Conservation (phyloP, 2,329 filamentous ascomycete genomes). For the Epichloe amarillans region DNA sequence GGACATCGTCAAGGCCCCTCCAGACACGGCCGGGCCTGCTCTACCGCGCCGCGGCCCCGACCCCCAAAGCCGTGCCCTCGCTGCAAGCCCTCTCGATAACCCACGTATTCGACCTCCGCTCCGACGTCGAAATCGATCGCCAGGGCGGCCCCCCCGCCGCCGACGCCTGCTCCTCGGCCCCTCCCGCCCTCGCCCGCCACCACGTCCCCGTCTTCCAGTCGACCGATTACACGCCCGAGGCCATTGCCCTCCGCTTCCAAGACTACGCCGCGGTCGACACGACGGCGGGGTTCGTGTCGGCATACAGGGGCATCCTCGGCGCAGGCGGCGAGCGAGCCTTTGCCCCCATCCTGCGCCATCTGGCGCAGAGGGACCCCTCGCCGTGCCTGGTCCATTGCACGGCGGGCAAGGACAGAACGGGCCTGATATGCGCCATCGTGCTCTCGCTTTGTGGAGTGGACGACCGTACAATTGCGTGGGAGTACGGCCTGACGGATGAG, state of each 20-base stretch:
- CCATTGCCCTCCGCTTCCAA: constrained; percentile 44
- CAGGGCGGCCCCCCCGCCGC: constrained; percentile 17
- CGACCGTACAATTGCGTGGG: constrained; percentile 45
- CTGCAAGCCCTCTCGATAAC: constrained; percentile 46
- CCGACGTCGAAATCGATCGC: constrained; percentile 41
- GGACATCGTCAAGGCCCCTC: constrained; percentile 27
- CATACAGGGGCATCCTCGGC: constrained; percentile 48
- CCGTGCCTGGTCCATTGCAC: constrained; percentile 60
- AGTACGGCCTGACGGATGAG: constrained; percentile 54
- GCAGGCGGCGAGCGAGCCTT: constrained; percentile 37
- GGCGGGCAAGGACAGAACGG: constrained; percentile 66
- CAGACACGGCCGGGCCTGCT: constrained; percentile 42
- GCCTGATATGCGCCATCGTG: constrained; percentile 53
- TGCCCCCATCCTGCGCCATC: constrained; percentile 37
- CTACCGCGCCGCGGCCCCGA: constrained; percentile 56
- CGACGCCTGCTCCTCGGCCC: constrained; percentile 4
- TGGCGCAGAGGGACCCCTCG: constrained; percentile 28
- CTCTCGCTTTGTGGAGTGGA: constrained; percentile 49
- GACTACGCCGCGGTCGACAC: constrained; percentile 42
- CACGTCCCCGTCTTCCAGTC: constrained; percentile 54
- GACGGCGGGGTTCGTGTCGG: constrained; percentile 45
- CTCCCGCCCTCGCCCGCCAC: constrained; percentile 25
- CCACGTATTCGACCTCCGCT: constrained; percentile 56
- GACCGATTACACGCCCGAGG: constrained; percentile 47
- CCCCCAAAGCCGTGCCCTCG: constrained; percentile 35